Percentiles rank a stretch among this genome's conserved stretches.
phyloP scores from a whole-genome alignment of 306 rosid species.

The Quercus alba region DNA sequence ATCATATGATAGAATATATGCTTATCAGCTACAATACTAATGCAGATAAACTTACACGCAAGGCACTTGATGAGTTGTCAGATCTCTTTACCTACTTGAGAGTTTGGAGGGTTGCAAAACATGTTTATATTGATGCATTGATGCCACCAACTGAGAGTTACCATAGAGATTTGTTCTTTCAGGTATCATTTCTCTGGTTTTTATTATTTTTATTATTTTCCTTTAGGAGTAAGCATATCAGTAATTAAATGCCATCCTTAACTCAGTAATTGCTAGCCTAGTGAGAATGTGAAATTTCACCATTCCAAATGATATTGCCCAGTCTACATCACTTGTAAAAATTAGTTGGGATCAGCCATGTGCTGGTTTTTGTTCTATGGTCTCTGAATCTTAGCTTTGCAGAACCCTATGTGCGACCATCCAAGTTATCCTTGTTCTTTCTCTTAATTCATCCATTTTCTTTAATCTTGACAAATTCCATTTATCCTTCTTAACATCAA shows the following conservation, averaged over 20 bases:
- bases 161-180: constrained; percentile 82
- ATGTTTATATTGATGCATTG: constrained; percentile 74
- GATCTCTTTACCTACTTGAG: constrained; percentile 73
- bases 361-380: background rate
- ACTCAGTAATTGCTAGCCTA: background rate
- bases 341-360: background rate
- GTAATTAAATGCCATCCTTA: background rate
- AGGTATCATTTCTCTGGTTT: constrained; percentile 45
- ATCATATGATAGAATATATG: constrained; percentile 7
- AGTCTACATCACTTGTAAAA: background rate
- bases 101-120: constrained; percentile 72
- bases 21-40: constrained; percentile 24
- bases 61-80: constrained; percentile 88
- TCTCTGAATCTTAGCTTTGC: background rate
- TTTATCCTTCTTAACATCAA: background rate
- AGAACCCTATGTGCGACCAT: background rate
- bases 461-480: background rate
- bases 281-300: background rate
- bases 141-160: constrained; percentile 91
- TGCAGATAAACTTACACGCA: constrained; percentile 77
- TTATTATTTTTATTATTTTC: background rate
- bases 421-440: background rate
- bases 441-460: background rate
- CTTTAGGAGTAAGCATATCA: background rate
- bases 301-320: background rate